Evolutionary conservation across 2,329 filamentous ascomycete genomes (phyloP).

Genomic region (Penicillium sp.): DNA sequence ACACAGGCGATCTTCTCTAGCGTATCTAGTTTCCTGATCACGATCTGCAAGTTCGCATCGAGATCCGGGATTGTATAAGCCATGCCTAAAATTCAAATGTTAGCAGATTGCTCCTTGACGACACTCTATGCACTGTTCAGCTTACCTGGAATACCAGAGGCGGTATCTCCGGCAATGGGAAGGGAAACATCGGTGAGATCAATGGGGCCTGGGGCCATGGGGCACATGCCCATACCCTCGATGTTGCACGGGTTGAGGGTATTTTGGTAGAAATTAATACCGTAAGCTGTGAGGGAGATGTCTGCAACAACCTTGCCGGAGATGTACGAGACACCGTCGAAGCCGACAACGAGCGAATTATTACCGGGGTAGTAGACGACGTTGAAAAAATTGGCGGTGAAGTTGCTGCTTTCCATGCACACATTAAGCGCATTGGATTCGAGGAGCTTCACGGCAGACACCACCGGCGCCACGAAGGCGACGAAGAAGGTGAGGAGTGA

Average conservation of each 20-base stretch:
- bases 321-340: conserved; percentile 82
- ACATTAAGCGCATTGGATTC: conserved; percentile 81
- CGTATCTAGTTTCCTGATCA: conserved; percentile 72
- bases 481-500: conserved; percentile 41
- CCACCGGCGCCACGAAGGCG: conserved; percentile 52
- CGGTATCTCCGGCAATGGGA: conserved; percentile 59
- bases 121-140: conserved; percentile 1
- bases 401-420: conserved; percentile 82
- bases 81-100: conserved; percentile 57
- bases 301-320: conserved; percentile 81
- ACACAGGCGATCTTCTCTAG: conserved; percentile 77
- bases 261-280: conserved; percentile 70
- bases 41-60: conserved; percentile 81
- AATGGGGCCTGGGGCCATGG: conserved; percentile 85
- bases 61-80: conserved; percentile 90
- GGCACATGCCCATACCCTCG: conserved; percentile 76
- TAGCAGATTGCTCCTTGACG: conserved; percentile 8
- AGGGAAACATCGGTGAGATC: conserved; percentile 72
- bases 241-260: conserved; percentile 76
- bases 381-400: conserved; percentile 87
- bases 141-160: conserved; percentile 70
- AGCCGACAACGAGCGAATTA: conserved; percentile 71
- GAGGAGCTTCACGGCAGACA: conserved; percentile 69
- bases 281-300: conserved; percentile 78
- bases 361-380: conserved; percentile 70